Percentiles rank a stretch among this genome's conserved stretches.
Evolutionary conservation across 2,329 filamentous ascomycete genomes (phyloP).

Genomic region (Triangularia setosa): DNA sequence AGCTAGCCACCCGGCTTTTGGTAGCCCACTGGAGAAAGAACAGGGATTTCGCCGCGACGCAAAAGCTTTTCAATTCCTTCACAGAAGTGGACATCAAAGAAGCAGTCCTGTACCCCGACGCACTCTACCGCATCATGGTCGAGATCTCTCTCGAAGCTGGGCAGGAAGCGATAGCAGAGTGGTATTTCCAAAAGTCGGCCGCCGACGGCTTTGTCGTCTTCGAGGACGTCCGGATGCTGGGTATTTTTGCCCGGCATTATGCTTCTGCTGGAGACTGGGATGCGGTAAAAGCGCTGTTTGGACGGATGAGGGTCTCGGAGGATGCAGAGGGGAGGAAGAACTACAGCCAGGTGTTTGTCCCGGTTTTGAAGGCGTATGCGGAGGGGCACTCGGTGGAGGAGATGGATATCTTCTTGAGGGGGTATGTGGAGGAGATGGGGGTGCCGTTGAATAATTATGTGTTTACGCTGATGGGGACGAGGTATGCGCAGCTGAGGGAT

Average conservation of each 20-base stretch:
- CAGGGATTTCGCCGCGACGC: constrained; percentile 26
- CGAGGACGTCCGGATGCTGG: constrained; percentile 34
- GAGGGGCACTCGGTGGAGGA: constrained; percentile 38
- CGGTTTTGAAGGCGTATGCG: constrained; percentile 38
- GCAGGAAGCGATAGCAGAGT: constrained; percentile 30
- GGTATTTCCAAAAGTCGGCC: constrained; percentile 30
- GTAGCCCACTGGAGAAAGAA: constrained; percentile 34
- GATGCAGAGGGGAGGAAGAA: constrained; percentile 7
- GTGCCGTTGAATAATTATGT: constrained; percentile 35
- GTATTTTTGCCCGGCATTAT: constrained; percentile 34
- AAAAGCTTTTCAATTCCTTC: constrained; percentile 28
- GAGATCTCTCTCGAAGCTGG: constrained; percentile 38
- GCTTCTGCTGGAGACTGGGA: constrained; percentile 41
- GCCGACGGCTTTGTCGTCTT: constrained; percentile 26
- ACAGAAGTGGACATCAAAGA: constrained; percentile 24
- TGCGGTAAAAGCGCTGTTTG: constrained; percentile 35
- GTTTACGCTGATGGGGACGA: constrained; percentile 42
- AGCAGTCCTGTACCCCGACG: constrained; percentile 29
- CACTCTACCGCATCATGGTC: constrained; percentile 38
- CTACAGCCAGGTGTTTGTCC: constrained; percentile 35
- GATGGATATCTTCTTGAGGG: constrained; percentile 37
- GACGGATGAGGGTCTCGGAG: constrained; percentile 25
- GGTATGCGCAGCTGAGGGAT: constrained; percentile 39
- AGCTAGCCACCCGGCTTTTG: constrained; percentile 38
- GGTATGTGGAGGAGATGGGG: constrained; percentile 34